Conservation (phyloP, 805 yeast species). For the Yamadazyma ubonensis region DNA sequence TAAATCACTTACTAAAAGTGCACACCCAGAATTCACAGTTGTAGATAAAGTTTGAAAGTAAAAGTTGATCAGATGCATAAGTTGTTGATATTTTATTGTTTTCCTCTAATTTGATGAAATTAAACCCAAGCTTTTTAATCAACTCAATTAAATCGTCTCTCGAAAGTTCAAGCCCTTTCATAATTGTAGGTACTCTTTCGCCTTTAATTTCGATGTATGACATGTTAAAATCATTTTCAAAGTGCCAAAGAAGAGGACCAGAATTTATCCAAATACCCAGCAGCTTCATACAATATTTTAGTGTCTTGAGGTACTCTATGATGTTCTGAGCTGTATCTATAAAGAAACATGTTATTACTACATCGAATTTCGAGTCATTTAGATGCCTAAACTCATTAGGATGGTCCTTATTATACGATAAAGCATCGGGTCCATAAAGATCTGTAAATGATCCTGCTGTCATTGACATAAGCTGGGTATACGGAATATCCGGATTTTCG, state of each 20-base stretch:
- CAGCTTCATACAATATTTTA: slow-evolving; percentile 43
- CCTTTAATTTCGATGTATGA: slow-evolving; percentile 21
- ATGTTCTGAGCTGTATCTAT: slow-evolving; percentile 63
- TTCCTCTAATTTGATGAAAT: slow-evolving; percentile 34
- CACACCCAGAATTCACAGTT: slow-evolving; percentile 73
- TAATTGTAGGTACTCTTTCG: slow-evolving; percentile 31
- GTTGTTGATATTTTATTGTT: slow-evolving; percentile 32
- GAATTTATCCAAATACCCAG: slow-evolving; percentile 61
- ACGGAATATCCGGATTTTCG: slow-evolving; percentile 40
- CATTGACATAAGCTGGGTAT: slow-evolving; percentile 61
- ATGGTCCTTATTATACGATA: slow-evolving; percentile 27
- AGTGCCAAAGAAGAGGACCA: slow-evolving; percentile 75
- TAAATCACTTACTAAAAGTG: too few relatives aligned
- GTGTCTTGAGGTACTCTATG: slow-evolving; percentile 53
- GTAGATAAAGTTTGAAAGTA: slow-evolving; percentile 57
- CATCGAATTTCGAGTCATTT: slow-evolving; percentile 42
- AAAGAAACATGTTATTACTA: slow-evolving; percentile 56
- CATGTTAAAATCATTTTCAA: slow-evolving; percentile 48
- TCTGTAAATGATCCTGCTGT: slow-evolving; percentile 72
- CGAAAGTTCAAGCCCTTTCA: slow-evolving; percentile 59
- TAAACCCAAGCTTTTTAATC: slow-evolving; percentile 50
- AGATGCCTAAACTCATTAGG: slow-evolving; percentile 43
- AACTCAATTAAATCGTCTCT: slow-evolving; percentile 53
- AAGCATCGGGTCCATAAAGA: slow-evolving; percentile 54
- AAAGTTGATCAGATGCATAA: slow-evolving; percentile 51